phyloP scores from a whole-genome alignment of 2,329 filamentous ascomycete species.

The Fusarium sacchari region DNA sequence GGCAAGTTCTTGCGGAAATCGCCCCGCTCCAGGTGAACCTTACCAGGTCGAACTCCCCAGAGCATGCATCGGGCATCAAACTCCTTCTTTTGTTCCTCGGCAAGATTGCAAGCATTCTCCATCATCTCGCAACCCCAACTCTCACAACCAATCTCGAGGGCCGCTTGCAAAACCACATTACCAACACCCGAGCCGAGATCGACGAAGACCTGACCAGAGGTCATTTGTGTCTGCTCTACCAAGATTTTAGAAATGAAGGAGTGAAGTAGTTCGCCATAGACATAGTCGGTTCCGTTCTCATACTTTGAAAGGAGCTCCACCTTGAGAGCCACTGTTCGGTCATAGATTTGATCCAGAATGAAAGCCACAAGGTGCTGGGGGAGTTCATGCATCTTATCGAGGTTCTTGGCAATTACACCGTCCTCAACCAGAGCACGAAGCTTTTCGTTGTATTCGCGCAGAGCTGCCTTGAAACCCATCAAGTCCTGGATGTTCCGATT shows the following conservation, averaged over 20 bases:
- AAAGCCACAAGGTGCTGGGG: conserved; percentile 79
- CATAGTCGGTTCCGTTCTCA: conserved; percentile 89
- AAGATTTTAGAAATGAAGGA: conserved; percentile 87
- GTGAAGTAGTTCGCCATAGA: conserved; percentile 92
- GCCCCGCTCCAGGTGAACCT: conserved; percentile 81
- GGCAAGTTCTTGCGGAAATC: conserved; percentile 81
- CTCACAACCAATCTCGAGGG: conserved; percentile 91
- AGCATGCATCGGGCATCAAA: conserved; percentile 86
- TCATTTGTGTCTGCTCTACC: conserved; percentile 77
- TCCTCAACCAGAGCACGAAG: conserved; percentile 73
- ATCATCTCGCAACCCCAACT: conserved; percentile 98
- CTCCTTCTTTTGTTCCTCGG: conserved; percentile 81
- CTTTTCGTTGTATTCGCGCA: conserved; percentile 80
- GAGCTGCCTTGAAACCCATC: conserved; percentile 75
- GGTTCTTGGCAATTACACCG: conserved; percentile 76
- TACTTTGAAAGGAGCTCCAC: conserved; percentile 87
- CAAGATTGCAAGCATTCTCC: conserved; percentile 86
- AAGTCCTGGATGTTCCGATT: conserved; percentile 72
- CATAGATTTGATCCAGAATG: conserved; percentile 88
- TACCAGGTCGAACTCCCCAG: conserved; percentile 86
- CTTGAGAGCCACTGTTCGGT: conserved; percentile 89
- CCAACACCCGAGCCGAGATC: conserved; percentile 96
- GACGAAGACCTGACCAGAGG: conserved; percentile 86
- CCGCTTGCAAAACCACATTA: conserved; percentile 94
- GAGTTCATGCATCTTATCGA: conserved; percentile 75